Evolutionary conservation across 2,329 filamentous ascomycete genomes (phyloP).

Genomic region (Kalmusia sp.): DNA sequence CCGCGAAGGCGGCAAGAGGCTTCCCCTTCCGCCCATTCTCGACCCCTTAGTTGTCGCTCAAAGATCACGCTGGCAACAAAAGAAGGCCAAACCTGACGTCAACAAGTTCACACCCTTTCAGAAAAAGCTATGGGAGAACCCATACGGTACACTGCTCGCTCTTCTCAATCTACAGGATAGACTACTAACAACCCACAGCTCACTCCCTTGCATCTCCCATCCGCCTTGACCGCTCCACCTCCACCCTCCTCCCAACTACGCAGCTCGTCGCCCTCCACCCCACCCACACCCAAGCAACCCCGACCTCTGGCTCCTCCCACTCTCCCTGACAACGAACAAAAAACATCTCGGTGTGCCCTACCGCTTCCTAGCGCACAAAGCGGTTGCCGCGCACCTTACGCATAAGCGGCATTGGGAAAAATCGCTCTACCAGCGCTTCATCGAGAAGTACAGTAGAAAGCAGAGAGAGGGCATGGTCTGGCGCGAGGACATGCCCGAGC

Average conservation of each 20-base stretch:
- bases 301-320: conserved; percentile 65
- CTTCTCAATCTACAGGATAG: not conserved
- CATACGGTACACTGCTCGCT: conserved; percentile 62
- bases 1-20: conserved; percentile 42
- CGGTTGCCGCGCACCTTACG: conserved; percentile 24
- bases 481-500: conserved; percentile 56
- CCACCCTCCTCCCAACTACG: conserved; percentile 60
- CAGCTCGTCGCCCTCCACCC: conserved; percentile 70
- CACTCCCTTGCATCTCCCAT: conserved; percentile 67
- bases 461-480: conserved; percentile 49
- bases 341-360: conserved; percentile 32
- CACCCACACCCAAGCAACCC: conserved; percentile 60
- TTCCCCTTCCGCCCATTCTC: conserved; percentile 59
- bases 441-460: conserved; percentile 43
- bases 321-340: conserved; percentile 30
- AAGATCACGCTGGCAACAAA: conserved; percentile 45
- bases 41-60: conserved; percentile 51
- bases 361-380: conserved; percentile 26
- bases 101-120: conserved; percentile 60
- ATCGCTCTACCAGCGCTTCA: conserved; percentile 32
- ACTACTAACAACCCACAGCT: conserved; percentile 52
- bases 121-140: conserved; percentile 65
- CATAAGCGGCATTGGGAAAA: conserved; percentile 30
- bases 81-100: conserved; percentile 51
- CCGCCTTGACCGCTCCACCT: conserved; percentile 63